These are phyloP conservation scores for Suillus brevipes DNA, from an alignment of 768 basidiomycete species.

Conservation along the genomic window DNA sequence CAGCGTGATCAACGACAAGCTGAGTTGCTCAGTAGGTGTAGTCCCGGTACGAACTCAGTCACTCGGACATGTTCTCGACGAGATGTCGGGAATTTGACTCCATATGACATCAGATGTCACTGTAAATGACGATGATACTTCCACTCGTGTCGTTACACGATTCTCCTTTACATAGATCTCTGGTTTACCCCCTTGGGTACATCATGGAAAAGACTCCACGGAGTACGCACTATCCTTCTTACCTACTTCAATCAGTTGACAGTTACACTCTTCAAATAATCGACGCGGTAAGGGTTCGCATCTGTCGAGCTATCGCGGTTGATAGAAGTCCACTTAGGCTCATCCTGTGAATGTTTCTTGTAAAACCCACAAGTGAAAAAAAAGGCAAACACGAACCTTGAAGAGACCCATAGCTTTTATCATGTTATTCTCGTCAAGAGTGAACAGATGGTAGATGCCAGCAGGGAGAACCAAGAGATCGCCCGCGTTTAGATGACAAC, in stretches of 20 bases:
- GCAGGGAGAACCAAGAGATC: conserved; percentile 87
- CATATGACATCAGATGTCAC: no score
- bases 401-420: conserved; percentile 84
- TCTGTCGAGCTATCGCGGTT: conserved; percentile 67
- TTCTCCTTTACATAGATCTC: neutral
- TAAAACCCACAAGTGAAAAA: neutral
- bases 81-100: no score
- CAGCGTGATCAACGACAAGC: neutral
- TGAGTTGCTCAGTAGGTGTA: neutral
- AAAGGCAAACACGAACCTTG: conserved; percentile 50
- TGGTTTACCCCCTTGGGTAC: no score
- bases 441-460: conserved; percentile 95
- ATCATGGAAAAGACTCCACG: neutral
- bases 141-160: neutral
- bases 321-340: conserved; percentile 87
- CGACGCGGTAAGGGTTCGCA: conserved; percentile 56
- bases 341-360: conserved; percentile 54
- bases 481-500: conserved; percentile 70
- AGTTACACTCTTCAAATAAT: conserved; percentile 56
- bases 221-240: neutral
- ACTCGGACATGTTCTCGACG: neutral
- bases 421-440: conserved; percentile 71
- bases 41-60: neutral
- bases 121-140: neutral
- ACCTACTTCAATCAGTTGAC: conserved; percentile 25